Evolutionary conservation across 2,329 filamentous ascomycete species (phyloP).

Genomic region (Trichoderma harzianum): DNA sequence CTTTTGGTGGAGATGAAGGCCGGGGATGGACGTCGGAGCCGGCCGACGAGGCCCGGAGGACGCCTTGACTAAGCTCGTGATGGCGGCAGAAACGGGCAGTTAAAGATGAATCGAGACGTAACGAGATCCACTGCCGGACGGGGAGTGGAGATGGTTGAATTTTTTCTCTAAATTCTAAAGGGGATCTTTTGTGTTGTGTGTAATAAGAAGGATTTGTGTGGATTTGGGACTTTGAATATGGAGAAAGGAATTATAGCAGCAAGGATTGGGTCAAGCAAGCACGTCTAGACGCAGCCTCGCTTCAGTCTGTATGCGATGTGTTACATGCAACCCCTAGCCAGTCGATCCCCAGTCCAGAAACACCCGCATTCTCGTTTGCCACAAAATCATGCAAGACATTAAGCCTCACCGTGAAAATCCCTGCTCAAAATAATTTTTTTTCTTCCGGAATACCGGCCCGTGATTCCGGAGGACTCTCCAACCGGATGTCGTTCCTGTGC

Average conservation of each 20-base stretch:
- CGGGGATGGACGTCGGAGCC: constrained; percentile 11
- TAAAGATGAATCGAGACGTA: neutral
- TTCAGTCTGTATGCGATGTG: neutral
- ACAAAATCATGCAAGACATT: neutral
- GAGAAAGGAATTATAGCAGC: neutral
- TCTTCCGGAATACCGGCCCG: neutral
- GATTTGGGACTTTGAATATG: neutral
- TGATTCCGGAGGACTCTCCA: constrained; percentile 11
- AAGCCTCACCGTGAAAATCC: neutral
- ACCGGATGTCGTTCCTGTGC: constrained; percentile 15
- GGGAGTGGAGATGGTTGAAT: neutral
- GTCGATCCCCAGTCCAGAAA: neutral
- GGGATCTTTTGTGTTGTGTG: neutral
- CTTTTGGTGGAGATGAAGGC: neutral
- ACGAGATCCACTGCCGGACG: neutral
- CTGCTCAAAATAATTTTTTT: neutral
- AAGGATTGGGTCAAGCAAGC: neutral
- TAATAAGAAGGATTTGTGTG: neutral
- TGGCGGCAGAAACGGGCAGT: neutral
- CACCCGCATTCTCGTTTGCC: neutral
- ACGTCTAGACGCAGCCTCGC: neutral
- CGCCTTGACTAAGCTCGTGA: neutral
- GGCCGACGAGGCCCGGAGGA: constrained; percentile 11
- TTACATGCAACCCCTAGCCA: neutral
- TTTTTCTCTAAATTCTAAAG: neutral